Evolutionary conservation across 1,284 basidiomycete genomes (phyloP), one percentile per base, ranked within the genome.

Genomic region (Lentinula novae-zelandiae): DNA sequence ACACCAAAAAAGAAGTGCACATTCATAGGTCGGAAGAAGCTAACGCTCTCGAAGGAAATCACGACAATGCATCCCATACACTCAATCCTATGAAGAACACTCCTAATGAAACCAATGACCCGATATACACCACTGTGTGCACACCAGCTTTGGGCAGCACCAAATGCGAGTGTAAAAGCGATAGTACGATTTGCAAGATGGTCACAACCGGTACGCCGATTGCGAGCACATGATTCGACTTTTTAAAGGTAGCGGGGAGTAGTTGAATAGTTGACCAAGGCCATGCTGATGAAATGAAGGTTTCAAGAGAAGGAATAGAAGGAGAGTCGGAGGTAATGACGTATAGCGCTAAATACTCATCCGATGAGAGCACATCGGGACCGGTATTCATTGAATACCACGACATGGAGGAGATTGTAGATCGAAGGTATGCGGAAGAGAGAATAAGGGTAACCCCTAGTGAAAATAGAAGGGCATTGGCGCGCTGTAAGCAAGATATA

Each of bases 401-500:
- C 48, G 40, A 22, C 48, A 22, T 8, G 34, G 20, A 22, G 12
- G 27, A 20, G 34, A 5, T 46, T 10, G 44, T n/a, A 0, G 81
- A 80, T 49, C 75, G 76, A 44, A 88, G 76, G 67, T 87, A 90
- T 9, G 84, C 79, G 38, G 82, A 79, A 9, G 86, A 81, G 39
- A 91, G 72, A 50, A 89, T 74, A 51, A 92, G 83, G 40, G 79
- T 84, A 60, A 85, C 75, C 4, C 88, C 89, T 27, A 91, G 68
- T 4, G 87, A 84, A 55, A 90, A 79, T 5, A 91, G 70, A 63
- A 90, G 79, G 3, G 85, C 81, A 70, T 90, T 89, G 64, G 90
- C 72, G 59, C 90, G 82, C 69, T 90, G 87, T 53, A 92, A 77
- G 68, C 84, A 87, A 5, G 85, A 82, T 33, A 92, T 79, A 68